Percentiles rank a stretch among this genome's conserved stretches.
These are phyloP conservation scores for Polytolypa hystricis DNA, from an alignment of 2,329 filamentous ascomycete species.

Conservation along the genomic window DNA sequence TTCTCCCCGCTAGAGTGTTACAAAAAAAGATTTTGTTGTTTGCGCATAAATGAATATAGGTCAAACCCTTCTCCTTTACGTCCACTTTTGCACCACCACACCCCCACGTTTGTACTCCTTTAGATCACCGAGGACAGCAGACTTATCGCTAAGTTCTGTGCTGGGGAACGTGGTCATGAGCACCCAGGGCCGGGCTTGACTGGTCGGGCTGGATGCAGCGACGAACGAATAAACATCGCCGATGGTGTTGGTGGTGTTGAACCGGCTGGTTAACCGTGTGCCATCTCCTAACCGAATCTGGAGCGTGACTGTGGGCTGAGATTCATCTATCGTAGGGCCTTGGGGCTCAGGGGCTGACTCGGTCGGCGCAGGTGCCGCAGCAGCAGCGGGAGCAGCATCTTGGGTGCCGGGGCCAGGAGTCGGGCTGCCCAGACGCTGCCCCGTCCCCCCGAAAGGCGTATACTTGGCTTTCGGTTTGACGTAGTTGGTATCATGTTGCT, in stretches of 20 bases:
- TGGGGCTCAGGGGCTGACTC: slow-evolving; percentile 19
- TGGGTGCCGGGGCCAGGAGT: slow-evolving; percentile 42
- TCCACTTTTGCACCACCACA: slow-evolving; percentile 42
- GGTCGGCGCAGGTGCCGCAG: slow-evolving; percentile 14
- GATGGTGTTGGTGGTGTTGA: slow-evolving; percentile 55
- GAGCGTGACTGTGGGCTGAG: slow-evolving; percentile 46
- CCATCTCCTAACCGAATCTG: slow-evolving; percentile 55
- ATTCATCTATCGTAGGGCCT: slow-evolving; percentile 44
- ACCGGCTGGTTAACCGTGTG: slow-evolving; percentile 48
- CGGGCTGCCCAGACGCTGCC: slow-evolving; percentile 52
- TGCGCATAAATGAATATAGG: neutral
- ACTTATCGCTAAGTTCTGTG: slow-evolving; percentile 49
- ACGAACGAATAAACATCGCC: slow-evolving; percentile 56
- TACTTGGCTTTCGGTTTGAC: slow-evolving; percentile 52
- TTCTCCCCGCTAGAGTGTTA: too few species aligned
- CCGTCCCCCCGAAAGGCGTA: slow-evolving; percentile 49
- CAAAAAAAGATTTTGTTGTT: too few species aligned
- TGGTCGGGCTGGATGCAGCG: slow-evolving; percentile 39
- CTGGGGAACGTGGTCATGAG: slow-evolving; percentile 57
- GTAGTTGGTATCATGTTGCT: slow-evolving; percentile 54
- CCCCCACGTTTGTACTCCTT: slow-evolving; percentile 41
- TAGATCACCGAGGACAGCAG: slow-evolving; percentile 33
- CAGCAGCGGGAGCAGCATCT: slow-evolving; percentile 23
- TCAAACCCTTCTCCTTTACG: neutral
- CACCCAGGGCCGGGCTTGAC: slow-evolving; percentile 42